phyloP scores from a whole-genome alignment of 75 land plant species.

The Sequoiadendron giganteum region DNA sequence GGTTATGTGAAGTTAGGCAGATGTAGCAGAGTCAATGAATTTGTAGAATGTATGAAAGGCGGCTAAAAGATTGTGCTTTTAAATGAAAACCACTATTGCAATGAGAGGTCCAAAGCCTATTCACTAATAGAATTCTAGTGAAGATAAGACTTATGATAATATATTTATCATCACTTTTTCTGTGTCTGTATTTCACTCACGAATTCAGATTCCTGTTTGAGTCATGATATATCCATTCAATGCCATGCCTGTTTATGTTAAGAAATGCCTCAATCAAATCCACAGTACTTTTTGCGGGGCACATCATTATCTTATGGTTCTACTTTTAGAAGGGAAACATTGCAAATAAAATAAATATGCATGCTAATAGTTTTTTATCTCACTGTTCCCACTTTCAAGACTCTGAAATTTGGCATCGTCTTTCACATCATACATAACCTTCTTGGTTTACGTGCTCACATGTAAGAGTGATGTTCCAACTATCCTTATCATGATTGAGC shows the following conservation, averaged over 20 bases:
- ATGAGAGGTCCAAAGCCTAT: neutral
- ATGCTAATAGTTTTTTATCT: neutral
- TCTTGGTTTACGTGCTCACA: neutral
- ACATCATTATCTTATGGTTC: neutral
- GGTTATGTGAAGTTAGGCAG: conserved; percentile 46
- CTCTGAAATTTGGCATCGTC: neutral
- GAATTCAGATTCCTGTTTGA: neutral
- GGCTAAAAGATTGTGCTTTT: neutral
- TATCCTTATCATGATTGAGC: neutral
- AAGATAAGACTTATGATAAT: neutral
- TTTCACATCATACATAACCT: neutral
- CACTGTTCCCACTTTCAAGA: neutral
- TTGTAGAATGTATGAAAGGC: neutral
- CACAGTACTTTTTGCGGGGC: neutral
- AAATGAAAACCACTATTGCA: neutral
- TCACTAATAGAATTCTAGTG: conserved; percentile 3
- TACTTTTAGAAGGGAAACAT: neutral
- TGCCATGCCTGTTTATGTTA: neutral
- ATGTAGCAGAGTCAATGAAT: neutral
- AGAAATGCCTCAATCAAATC: neutral
- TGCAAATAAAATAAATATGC: neutral
- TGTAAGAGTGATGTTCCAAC: neutral
- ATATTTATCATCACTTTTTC: neutral
- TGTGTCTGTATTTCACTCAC: neutral
- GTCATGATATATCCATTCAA: neutral